A percentile compares a stretch with the other conserved stretches of the same genome.
Evolutionary conservation across 352 stramenopile genomes (phyloP).

Genomic region (Phytophthora pluvialis): DNA sequence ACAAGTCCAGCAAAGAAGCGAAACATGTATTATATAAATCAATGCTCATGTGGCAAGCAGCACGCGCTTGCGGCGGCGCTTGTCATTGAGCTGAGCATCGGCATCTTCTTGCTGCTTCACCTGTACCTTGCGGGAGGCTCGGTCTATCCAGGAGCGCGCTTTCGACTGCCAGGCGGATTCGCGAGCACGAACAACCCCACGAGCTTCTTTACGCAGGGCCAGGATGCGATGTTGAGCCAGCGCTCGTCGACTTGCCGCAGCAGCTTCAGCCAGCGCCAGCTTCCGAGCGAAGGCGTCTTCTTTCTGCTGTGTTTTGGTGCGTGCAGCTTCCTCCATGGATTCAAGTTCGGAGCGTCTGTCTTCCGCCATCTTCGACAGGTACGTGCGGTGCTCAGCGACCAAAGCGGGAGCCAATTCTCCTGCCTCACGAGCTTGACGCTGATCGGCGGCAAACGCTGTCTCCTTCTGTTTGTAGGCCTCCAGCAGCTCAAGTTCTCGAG

Average conservation of each 20-base stretch:
- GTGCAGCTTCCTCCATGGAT: constrained; percentile 46
- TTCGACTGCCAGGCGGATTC: constrained; percentile 89
- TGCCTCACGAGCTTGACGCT: constrained; percentile 68
- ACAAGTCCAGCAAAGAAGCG: constrained; percentile 19
- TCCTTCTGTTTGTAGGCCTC: constrained; percentile 76
- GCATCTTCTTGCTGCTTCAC: constrained; percentile 92
- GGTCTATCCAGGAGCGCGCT: constrained; percentile 85
- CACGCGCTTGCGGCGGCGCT: constrained; percentile 72
- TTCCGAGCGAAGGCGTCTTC: constrained; percentile 82
- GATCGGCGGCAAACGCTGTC: constrained; percentile 71
- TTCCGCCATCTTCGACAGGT: constrained; percentile 82
- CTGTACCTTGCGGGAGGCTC: constrained; percentile 87
- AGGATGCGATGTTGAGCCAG: constrained; percentile 79
- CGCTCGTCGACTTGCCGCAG: constrained; percentile 71
- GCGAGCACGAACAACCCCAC: constrained; percentile 63
- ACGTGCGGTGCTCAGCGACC: constrained; percentile 85
- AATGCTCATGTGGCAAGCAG: constrained; percentile 52
- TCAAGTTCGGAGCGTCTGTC: constrained; percentile 68
- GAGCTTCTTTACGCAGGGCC: constrained; percentile 79
- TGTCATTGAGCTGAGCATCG: constrained; percentile 74
- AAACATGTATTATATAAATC: constrained; percentile 36
- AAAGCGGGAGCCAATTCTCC: constrained; percentile 66
- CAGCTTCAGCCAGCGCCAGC: constrained; percentile 70
- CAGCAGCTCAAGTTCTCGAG: constrained; percentile 82
- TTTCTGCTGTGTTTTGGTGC: constrained; percentile 66